These are phyloP conservation scores for Solanum okadae DNA, from an alignment of 257 asterid species.

Conservation along the genomic window DNA sequence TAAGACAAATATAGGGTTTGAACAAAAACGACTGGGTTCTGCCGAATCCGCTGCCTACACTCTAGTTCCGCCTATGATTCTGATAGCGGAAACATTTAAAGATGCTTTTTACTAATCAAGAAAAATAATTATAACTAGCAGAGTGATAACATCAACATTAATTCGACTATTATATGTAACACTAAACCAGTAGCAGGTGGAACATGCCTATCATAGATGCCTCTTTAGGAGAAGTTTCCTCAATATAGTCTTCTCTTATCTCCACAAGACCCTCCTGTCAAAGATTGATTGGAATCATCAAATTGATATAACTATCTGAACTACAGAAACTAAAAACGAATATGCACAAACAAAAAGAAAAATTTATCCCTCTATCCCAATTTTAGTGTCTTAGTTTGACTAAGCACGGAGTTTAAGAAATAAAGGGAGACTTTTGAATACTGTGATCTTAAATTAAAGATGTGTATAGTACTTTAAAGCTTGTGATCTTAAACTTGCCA, in stretches of 20 bases:
- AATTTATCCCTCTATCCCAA: neutral
- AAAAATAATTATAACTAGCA: neutral
- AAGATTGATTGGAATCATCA: constrained; percentile 2
- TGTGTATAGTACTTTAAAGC: neutral
- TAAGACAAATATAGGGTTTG: neutral
- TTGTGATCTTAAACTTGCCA: neutral
- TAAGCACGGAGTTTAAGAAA: neutral
- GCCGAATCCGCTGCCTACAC: neutral
- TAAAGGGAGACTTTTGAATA: neutral
- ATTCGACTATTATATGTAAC: neutral
- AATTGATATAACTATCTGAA: neutral
- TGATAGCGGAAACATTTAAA: neutral
- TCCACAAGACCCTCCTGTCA: constrained; percentile 82
- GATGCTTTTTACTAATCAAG: neutral
- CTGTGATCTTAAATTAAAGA: neutral
- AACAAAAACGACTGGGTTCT: neutral
- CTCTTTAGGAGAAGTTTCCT: constrained; percentile 29
- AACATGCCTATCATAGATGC: constrained; percentile 36
- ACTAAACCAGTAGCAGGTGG: neutral
- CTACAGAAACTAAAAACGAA: neutral
- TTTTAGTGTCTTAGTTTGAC: neutral
- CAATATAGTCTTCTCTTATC: constrained; percentile 80
- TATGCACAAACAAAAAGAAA: neutral
- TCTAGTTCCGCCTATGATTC: neutral
- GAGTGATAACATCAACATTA: neutral